Evolutionary conservation across 163 green algal species (phyloP).

Genomic region (Prototheca stagnorum): DNA sequence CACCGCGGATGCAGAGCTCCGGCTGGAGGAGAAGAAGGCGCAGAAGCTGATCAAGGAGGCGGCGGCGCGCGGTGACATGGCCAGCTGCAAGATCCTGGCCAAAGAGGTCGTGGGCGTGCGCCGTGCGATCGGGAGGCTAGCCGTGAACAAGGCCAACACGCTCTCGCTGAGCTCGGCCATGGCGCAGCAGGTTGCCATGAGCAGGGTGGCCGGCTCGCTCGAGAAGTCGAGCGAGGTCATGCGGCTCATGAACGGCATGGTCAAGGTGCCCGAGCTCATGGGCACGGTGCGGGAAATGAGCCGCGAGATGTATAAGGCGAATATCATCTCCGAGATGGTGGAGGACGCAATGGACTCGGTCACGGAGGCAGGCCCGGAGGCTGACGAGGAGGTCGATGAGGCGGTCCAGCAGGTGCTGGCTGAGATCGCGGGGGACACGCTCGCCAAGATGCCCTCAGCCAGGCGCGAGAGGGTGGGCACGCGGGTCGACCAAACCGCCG

Average conservation of each 20-base stretch:
- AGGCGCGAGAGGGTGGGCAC: slow-evolving; percentile 2
- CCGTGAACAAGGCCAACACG: slow-evolving; percentile 85
- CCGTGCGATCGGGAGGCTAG: slow-evolving; percentile 49
- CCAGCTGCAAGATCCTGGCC: slow-evolving; percentile 56
- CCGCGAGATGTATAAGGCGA: slow-evolving; percentile 81
- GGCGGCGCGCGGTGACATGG: slow-evolving; percentile 59
- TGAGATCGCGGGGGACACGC: slow-evolving; percentile 55
- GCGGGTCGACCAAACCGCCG: background rate
- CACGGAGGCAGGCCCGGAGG: slow-evolving; percentile 6
- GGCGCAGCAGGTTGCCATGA: slow-evolving; percentile 70
- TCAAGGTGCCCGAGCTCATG: slow-evolving; percentile 63
- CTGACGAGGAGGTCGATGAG: slow-evolving; percentile 23
- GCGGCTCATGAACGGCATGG: slow-evolving; percentile 65
- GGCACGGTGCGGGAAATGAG: slow-evolving; percentile 72
- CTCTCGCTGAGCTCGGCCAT: slow-evolving; percentile 68
- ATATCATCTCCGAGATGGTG: slow-evolving; percentile 91
- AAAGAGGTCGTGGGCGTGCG: slow-evolving; percentile 69
- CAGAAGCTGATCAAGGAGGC: slow-evolving; percentile 58
- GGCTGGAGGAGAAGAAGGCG: slow-evolving; percentile 66
- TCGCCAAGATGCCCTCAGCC: slow-evolving; percentile 29
- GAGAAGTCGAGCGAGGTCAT: slow-evolving; percentile 78
- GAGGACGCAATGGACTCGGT: slow-evolving; percentile 32
- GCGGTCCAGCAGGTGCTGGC: slow-evolving; percentile 33
- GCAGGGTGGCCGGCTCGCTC: slow-evolving; percentile 56
- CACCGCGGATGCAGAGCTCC: too few relatives aligned